Conservation (phyloP, 1,284 basidiomycete species). For the Athelia psychrophila region DNA sequence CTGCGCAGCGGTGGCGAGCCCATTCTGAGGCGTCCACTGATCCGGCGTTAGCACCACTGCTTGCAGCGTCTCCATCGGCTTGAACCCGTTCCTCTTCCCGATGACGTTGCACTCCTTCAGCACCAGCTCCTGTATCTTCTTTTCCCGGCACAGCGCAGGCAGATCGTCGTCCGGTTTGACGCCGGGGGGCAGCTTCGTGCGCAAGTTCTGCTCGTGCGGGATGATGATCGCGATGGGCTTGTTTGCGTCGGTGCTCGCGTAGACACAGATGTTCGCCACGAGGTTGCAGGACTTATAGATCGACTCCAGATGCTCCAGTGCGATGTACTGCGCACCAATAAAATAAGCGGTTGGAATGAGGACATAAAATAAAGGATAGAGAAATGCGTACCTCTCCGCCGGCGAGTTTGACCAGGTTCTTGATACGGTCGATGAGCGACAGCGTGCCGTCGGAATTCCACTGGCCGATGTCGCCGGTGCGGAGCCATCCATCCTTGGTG, state of each 20-base stretch:
- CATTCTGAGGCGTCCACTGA: slow-evolving; percentile 93
- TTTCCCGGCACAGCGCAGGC: slow-evolving; percentile 60
- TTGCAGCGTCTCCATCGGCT: slow-evolving; percentile 78
- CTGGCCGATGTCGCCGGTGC: slow-evolving; percentile 86
- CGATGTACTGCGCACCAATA: slow-evolving; percentile 71
- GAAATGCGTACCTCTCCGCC: slow-evolving; percentile 65
- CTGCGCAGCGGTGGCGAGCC: slow-evolving; percentile 88
- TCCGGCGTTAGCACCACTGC: slow-evolving; percentile 78
- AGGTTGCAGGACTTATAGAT: slow-evolving; percentile 87
- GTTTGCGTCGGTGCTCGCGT: slow-evolving; percentile 79
- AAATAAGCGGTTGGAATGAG: neutral
- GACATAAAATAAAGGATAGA: neutral
- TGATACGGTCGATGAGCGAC: slow-evolving; percentile 76
- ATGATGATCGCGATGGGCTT: slow-evolving; percentile 87
- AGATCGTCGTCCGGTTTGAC: slow-evolving; percentile 45
- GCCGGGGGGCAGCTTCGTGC: slow-evolving; percentile 27
- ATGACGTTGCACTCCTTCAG: slow-evolving; percentile 78
- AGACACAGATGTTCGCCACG: slow-evolving; percentile 84
- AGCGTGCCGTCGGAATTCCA: slow-evolving; percentile 89
- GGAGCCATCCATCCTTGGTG: slow-evolving; percentile 84
- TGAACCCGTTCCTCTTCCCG: slow-evolving; percentile 88
- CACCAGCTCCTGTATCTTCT: slow-evolving; percentile 61
- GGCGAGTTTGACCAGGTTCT: slow-evolving; percentile 89
- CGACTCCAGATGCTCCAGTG: slow-evolving; percentile 87
- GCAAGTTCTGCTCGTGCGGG: slow-evolving; percentile 80